phyloP scores from a whole-genome alignment of 495 filamentous ascomycete species.

The Hypoxylon trugodes region DNA sequence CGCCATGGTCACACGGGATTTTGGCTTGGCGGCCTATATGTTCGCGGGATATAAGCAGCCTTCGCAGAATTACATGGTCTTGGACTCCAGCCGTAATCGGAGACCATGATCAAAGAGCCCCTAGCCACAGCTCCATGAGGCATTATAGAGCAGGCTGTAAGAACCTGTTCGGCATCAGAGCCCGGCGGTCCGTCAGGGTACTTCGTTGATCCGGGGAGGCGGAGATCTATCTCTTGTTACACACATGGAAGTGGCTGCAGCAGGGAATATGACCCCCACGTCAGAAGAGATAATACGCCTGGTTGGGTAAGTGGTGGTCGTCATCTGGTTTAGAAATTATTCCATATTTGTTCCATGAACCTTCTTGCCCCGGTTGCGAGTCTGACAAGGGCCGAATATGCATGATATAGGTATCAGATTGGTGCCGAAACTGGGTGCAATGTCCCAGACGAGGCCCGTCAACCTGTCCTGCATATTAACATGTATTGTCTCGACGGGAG shows the following conservation, averaged over 20 bases:
- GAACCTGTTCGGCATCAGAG: conserved; percentile 24
- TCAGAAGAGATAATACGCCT: conserved; percentile 10
- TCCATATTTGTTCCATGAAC: conserved; percentile 22
- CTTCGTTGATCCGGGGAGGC: conserved; percentile 20
- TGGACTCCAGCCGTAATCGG: conserved; percentile 13
- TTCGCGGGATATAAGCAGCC: conserved; percentile 12
- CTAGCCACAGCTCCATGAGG: not conserved
- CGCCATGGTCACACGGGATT: not conserved
- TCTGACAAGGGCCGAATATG: conserved; percentile 39
- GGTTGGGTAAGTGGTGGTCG: conserved; percentile 8
- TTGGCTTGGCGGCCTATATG: conserved; percentile 27
- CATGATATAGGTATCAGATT: conserved; percentile 8
- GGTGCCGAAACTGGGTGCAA: conserved; percentile 18
- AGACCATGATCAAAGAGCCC: conserved; percentile 4
- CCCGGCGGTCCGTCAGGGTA: conserved; percentile 28
- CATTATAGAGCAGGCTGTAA: not conserved
- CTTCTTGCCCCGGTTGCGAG: conserved; percentile 26
- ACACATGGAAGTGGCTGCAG: not conserved
- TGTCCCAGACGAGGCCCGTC: conserved; percentile 1
- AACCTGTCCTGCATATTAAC: conserved; percentile 3
- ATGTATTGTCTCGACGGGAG: conserved; percentile 12
- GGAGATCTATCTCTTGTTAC: conserved; percentile 16
- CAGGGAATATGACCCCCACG: conserved; percentile 37
- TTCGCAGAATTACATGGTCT: conserved; percentile 7
- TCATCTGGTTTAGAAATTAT: conserved; percentile 11